Evolutionary conservation across 208 protist species (phyloP).

Genomic region (Ichthyophonus hoferi): DNA sequence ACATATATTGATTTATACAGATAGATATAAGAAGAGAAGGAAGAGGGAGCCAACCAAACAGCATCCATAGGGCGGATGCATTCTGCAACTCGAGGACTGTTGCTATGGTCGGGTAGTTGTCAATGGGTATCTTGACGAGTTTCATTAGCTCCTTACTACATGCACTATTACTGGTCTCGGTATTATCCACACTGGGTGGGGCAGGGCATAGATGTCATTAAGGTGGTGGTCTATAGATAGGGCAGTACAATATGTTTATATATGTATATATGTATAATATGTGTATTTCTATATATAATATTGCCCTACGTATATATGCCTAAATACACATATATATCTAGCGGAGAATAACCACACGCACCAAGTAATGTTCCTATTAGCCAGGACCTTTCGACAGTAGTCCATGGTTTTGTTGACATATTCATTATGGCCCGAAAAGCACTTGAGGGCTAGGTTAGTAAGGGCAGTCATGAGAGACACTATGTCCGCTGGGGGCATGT

Average conservation of each 20-base stretch:
- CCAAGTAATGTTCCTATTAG: neutral
- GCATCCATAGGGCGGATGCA: slow-evolving; percentile 55
- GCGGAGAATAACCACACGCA: neutral
- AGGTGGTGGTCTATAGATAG: no score
- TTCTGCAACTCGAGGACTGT: slow-evolving; percentile 69
- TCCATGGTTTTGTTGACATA: slow-evolving; percentile 62
- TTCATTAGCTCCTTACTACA: slow-evolving; percentile 52
- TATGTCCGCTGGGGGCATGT: slow-evolving; percentile 52
- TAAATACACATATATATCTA: neutral
- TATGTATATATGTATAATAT: slow-evolving; percentile 5
- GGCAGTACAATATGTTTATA: neutral
- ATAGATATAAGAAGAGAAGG: neutral
- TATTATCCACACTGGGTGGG: neutral
- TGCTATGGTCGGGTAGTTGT: slow-evolving; percentile 63
- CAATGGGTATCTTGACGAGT: slow-evolving; percentile 64
- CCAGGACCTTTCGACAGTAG: slow-evolving; percentile 27
- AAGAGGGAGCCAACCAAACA: slow-evolving; percentile 4
- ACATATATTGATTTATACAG: no score
- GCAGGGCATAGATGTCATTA: neutral
- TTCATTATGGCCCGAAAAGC: slow-evolving; percentile 58
- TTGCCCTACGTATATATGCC: neutral
- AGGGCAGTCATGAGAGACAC: slow-evolving; percentile 63
- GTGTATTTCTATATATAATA: slow-evolving; percentile 14
- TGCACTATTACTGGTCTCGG: neutral
- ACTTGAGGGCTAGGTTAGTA: slow-evolving; percentile 62